A percentile compares a stretch with the other conserved stretches of the same genome.
phyloP scores from a whole-genome alignment of 2,329 filamentous ascomycete genomes.

The Elsinoe australis region DNA sequence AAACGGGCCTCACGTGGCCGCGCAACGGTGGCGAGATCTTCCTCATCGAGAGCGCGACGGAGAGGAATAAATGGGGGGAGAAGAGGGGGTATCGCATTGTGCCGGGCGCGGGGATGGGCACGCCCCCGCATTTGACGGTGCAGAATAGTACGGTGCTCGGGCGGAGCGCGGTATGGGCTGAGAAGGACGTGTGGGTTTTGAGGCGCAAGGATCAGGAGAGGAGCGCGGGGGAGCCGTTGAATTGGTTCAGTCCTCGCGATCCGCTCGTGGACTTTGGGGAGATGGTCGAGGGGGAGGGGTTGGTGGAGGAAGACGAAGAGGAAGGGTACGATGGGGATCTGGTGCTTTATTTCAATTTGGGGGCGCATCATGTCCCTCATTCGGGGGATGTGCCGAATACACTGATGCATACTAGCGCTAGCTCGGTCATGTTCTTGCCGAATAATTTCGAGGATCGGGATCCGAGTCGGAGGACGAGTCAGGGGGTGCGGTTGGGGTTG shows the following conservation, averaged over 20 bases:
- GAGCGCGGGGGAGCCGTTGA: conserved; percentile 39
- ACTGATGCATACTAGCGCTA: conserved; percentile 27
- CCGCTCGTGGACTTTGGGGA: conserved; percentile 46
- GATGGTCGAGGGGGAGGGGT: conserved; percentile 44
- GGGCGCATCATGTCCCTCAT: conserved; percentile 44
- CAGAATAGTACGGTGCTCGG: conserved; percentile 41
- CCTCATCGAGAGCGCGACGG: conserved; percentile 33
- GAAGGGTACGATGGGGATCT: conserved; percentile 25
- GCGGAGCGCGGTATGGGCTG: conserved; percentile 44
- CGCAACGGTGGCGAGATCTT: conserved; percentile 36
- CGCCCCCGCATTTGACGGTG: conserved; percentile 42
- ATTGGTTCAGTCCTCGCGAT: conserved; percentile 39
- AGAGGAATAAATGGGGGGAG: conserved; percentile 37
- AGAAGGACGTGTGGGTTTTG: conserved; percentile 46
- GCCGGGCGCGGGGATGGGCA: conserved; percentile 30
- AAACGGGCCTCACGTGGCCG: conserved; percentile 31
- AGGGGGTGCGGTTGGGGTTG: conserved; percentile 28
- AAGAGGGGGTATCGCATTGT: conserved; percentile 39
- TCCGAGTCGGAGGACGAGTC: conserved; percentile 25
- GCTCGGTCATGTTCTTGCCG: conserved; percentile 29
- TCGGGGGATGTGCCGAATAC: conserved; percentile 29
- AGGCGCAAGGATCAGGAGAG: conserved; percentile 49
- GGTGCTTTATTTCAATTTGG: conserved; percentile 47
- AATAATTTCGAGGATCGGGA: conserved; percentile 29
- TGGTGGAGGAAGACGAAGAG: conserved; percentile 31